Percentiles rank a stretch among this genome's conserved stretches.
phyloP scores from a whole-genome alignment of 2,329 filamentous ascomycete genomes.

The Kalmusia sp. region DNA sequence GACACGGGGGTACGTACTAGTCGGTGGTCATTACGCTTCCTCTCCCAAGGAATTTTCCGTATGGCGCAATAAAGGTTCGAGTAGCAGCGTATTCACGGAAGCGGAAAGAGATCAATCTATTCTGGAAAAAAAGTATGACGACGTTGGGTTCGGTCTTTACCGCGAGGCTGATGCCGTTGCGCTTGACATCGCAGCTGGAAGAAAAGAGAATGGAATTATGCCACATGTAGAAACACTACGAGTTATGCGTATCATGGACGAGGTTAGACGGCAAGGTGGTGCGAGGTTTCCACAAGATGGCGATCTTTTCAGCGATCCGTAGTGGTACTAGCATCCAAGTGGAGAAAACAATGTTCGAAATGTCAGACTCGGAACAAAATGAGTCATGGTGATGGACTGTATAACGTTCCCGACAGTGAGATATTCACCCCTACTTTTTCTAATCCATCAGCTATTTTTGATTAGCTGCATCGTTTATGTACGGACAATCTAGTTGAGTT shows the following conservation, averaged over 20 bases:
- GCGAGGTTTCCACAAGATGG: constrained; percentile 60
- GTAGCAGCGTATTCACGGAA: constrained; percentile 17
- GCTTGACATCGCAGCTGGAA: constrained; percentile 75
- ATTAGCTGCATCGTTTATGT: too few relatives aligned
- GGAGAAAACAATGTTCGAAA: background rate
- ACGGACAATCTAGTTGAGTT: too few relatives aligned
- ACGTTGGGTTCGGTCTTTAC: constrained; percentile 77
- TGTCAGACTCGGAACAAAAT: too few relatives aligned
- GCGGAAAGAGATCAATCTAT: constrained; percentile 43
- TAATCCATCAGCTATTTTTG: too few relatives aligned
- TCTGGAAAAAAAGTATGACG: constrained; percentile 25
- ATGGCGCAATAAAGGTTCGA: constrained; percentile 15
- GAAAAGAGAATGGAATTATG: constrained; percentile 67
- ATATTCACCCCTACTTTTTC: too few relatives aligned
- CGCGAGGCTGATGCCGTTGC: constrained; percentile 80
- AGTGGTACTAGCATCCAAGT: background rate
- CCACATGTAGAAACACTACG: constrained; percentile 76
- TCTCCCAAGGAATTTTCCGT: constrained; percentile 14
- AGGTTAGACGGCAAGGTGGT: constrained; percentile 65
- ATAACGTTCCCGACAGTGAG: too few relatives aligned
- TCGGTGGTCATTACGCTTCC: constrained; percentile 51
- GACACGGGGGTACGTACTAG: constrained; percentile 45
- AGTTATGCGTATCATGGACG: constrained; percentile 80
- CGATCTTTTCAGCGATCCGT: background rate
- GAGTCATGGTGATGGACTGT: too few relatives aligned